phyloP scores from a whole-genome alignment of 2,329 filamentous ascomycete genomes.

The Tricladium varicosporioides region DNA sequence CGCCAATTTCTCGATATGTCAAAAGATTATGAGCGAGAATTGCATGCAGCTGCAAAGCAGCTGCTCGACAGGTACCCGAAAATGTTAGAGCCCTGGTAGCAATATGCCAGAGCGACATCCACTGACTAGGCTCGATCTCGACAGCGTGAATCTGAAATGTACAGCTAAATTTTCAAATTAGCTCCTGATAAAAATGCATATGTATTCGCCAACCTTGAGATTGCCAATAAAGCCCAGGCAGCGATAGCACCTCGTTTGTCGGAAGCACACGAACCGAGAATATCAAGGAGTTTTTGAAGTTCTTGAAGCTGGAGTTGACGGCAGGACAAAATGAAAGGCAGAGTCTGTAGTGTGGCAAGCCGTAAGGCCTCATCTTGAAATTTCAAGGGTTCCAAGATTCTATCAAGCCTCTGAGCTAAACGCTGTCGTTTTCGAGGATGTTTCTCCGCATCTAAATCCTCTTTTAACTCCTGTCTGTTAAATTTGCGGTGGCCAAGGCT shows the following conservation, averaged over 20 bases:
- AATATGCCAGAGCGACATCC: constrained; percentile 75
- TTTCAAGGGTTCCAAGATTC: constrained; percentile 28
- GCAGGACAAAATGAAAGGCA: constrained; percentile 49
- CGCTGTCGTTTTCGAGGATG: constrained; percentile 34
- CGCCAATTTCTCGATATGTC: constrained; percentile 62
- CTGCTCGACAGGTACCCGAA: constrained; percentile 69
- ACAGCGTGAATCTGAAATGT: constrained; percentile 43
- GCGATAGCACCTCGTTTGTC: constrained; percentile 67
- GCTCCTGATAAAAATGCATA: neutral
- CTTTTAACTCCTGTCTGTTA: constrained; percentile 4
- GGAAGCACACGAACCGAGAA: constrained; percentile 56
- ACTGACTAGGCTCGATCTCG: constrained; percentile 45
- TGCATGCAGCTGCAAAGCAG: constrained; percentile 65
- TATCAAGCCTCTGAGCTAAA: constrained; percentile 21
- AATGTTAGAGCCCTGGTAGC: constrained; percentile 69
- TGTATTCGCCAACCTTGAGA: constrained; percentile 62
- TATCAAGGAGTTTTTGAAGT: constrained; percentile 53
- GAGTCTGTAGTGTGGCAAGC: constrained; percentile 46
- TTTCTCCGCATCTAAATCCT: constrained; percentile 13
- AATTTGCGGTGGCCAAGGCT: constrained; percentile 19
- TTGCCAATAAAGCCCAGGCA: constrained; percentile 83
- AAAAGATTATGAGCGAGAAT: constrained; percentile 68
- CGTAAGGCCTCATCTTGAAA: constrained; percentile 23
- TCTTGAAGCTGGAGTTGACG: constrained; percentile 48
- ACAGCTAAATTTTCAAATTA: constrained; percentile 39